Evolutionary conservation across 2,329 filamentous ascomycete species (phyloP).

Genomic region (Neocucurbitaria cava): DNA sequence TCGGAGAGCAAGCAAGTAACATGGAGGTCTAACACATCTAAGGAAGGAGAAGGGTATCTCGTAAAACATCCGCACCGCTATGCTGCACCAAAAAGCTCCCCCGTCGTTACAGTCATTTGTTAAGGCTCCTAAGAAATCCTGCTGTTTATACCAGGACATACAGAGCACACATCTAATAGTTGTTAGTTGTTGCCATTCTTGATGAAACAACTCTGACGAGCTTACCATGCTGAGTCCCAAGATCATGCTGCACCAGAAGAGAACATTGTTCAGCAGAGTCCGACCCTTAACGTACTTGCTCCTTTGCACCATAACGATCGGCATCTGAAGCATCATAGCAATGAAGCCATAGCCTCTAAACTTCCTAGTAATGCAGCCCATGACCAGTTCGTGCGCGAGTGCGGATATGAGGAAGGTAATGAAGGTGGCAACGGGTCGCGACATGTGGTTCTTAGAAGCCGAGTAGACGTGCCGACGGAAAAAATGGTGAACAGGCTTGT

Average conservation of each 20-base stretch:
- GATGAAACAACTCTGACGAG: conserved; percentile 17
- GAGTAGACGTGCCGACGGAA: conserved; percentile 93
- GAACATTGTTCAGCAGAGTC: conserved; percentile 75
- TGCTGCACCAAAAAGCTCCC: not conserved
- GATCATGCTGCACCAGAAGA: conserved; percentile 94
- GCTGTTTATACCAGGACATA: conserved; percentile 46
- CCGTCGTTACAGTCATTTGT: not conserved
- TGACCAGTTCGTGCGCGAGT: conserved; percentile 90
- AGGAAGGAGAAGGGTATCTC: conserved; percentile 27
- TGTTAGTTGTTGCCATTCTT: conserved; percentile 13
- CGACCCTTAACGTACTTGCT: conserved; percentile 76
- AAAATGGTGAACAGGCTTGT: conserved; percentile 78
- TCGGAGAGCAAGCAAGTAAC: not conserved
- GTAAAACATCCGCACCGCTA: conserved; percentile 6
- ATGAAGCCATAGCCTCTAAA: conserved; percentile 91
- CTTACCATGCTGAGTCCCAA: conserved; percentile 80
- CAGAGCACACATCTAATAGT: conserved; percentile 46
- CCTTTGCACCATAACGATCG: conserved; percentile 90
- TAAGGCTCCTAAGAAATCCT: not conserved
- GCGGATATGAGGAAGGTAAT: conserved; percentile 93
- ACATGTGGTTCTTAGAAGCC: conserved; percentile 78
- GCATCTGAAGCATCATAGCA: conserved; percentile 95
- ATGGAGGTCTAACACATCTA: not conserved
- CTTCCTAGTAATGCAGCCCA: conserved; percentile 98
- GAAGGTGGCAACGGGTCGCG: conserved; percentile 77